Evolutionary conservation across 352 stramenopile species (phyloP), one percentile per base, ranked within the genome.

Genomic region (Globisporangium middletonii): DNA sequence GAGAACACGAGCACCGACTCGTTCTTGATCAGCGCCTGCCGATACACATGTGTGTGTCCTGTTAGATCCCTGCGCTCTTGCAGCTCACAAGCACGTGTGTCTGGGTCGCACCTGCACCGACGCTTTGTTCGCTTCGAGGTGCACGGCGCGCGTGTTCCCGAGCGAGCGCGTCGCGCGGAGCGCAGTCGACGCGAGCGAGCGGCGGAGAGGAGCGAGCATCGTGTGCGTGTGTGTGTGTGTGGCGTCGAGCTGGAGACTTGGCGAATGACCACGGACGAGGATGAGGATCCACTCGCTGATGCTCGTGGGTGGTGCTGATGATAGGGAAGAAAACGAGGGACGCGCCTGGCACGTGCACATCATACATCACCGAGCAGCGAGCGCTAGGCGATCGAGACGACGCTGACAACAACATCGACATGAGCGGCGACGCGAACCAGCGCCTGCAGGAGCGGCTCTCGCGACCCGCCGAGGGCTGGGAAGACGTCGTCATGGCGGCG

Each of bases 1-100:
- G 93, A 97, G 72, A 98, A 99, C 52, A 99, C 80, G 28, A 98
- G 53, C 53, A 87, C 75, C 30, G 79, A 77, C 61, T 86, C 73
- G 46, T 79, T 72, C 52, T 77, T 67, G 57, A 91, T 82, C 60
- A 79, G 73, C 44, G 73, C 64, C 81, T 90, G 55, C 16, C 54
- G 11, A 45, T 18, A 37, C 11, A 23, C 4, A 12, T 7, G 12
- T 41, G 19, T 23, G 48, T 53, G 26, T 26, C 48, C 7, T 42
- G 18, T 35, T 27, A 57, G 27, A 37, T 33, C 16, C 35, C 8
- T 26, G 23, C 41, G 28, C 11, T 33, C 38, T 30, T 23, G 11
- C 16, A 11, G 16, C 8, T 27, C 13, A 51, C 41, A 1, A 33
- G 42, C 27, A 48, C 12, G 35, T 18, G 53, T 13, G 18, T 49